Conservation (phyloP, 345 rosid species). For the Ceriops tagal region DNA sequence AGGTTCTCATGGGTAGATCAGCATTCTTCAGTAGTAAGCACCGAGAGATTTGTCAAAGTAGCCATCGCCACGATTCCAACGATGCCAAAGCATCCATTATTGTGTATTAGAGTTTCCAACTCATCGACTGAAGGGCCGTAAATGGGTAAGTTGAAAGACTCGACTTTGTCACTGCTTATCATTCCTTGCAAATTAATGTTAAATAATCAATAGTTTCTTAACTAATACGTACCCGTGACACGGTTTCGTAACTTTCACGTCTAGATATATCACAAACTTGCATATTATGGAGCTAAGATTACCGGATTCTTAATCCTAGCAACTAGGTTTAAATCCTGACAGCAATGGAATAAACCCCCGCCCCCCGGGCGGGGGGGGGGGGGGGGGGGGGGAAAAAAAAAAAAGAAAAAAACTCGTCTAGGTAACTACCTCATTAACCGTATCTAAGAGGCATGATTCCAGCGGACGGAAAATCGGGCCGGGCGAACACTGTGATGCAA, state of each 20-base stretch:
- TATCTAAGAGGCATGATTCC: slow-evolving; percentile 16
- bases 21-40: not conserved
- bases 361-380: no score
- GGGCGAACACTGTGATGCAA: not conserved
- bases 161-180: not conserved
- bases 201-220: no score
- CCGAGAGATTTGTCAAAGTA: not conserved
- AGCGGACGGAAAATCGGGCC: not conserved
- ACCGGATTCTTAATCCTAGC: no score
- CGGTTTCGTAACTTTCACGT: no score
- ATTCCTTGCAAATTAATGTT: slow-evolving; percentile 1
- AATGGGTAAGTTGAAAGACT: not conserved
- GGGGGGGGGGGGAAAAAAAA: no score
- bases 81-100: slow-evolving; percentile 1
- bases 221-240: no score
- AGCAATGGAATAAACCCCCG: no score
- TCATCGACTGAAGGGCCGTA: slow-evolving; percentile 12
- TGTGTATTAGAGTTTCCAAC: not conserved
- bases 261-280: no score
- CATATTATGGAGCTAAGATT: no score
- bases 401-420: not conserved
- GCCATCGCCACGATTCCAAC: not conserved
- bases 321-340: no score
- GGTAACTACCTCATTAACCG: slow-evolving; percentile 14
- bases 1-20: slow-evolving; percentile 2